These are phyloP conservation scores for Castanea crenata DNA, from an alignment of 306 rosid genomes.

Conservation along the genomic window DNA sequence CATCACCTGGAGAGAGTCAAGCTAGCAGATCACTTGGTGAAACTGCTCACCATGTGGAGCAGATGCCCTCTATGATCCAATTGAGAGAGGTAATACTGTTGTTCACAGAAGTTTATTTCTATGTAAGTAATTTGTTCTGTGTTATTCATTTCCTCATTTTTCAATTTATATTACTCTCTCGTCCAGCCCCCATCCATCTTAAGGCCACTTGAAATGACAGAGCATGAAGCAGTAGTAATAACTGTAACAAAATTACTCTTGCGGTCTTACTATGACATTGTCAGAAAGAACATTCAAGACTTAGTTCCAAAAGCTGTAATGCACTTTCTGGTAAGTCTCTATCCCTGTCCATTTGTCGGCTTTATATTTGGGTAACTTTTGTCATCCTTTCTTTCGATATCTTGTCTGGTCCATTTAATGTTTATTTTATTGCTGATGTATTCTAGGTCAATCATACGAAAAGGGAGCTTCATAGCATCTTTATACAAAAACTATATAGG, in stretches of 20 bases:
- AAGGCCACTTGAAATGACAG: conserved; percentile 44
- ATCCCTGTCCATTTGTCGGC: background rate
- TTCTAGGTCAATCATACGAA: conserved; percentile 41
- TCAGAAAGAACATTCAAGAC: conserved; percentile 43
- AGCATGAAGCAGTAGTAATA: conserved; percentile 29
- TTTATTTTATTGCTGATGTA: conserved; percentile 2
- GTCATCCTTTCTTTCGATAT: background rate
- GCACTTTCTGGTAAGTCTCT: conserved; percentile 41
- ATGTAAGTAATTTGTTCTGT: conserved; percentile 1
- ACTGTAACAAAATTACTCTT: conserved; percentile 35
- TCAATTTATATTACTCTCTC: background rate
- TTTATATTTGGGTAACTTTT: background rate
- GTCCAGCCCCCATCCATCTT: conserved; percentile 42
- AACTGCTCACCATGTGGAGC: conserved; percentile 23
- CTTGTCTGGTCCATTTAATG: background rate
- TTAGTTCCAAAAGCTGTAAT: conserved; percentile 48
- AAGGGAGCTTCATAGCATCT: conserved; percentile 25
- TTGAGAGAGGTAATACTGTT: conserved; percentile 39
- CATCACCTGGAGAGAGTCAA: conserved; percentile 15
- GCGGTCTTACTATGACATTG: conserved; percentile 44
- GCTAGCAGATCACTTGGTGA: conserved; percentile 22
- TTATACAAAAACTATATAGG: conserved; percentile 40
- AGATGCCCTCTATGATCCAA: conserved; percentile 30
- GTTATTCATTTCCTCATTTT: background rate
- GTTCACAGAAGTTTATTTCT: background rate